phyloP scores from a whole-genome alignment of 2,329 filamentous ascomycete species.

The Knufia petricola region DNA sequence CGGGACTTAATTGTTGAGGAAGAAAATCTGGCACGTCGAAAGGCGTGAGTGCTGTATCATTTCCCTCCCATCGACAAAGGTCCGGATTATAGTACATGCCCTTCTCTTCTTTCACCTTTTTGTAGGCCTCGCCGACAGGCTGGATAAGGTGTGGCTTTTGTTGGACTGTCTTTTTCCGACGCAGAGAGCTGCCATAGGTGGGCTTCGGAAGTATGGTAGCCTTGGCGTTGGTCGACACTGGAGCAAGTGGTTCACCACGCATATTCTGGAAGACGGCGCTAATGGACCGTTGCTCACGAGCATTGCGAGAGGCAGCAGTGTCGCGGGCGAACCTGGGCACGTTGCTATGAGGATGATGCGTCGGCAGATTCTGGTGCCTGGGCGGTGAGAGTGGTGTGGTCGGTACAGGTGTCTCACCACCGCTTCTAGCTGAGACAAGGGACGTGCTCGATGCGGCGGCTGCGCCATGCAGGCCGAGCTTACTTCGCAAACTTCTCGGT shows the following conservation, averaged over 20 bases:
- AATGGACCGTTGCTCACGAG: constrained; percentile 51
- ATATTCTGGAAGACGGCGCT: constrained; percentile 33
- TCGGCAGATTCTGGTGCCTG: constrained; percentile 38
- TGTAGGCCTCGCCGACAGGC: constrained; percentile 62
- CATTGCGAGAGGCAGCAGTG: constrained; percentile 56
- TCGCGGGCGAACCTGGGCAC: constrained; percentile 55
- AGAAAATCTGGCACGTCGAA: constrained; percentile 56
- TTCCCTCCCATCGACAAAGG: constrained; percentile 88
- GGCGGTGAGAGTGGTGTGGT: constrained; percentile 49
- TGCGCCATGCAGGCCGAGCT: constrained; percentile 36
- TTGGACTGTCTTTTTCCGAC: constrained; percentile 36
- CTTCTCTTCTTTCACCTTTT: constrained; percentile 78
- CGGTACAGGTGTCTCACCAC: constrained; percentile 37
- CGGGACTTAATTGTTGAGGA: constrained; percentile 17
- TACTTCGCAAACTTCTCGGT: constrained; percentile 51
- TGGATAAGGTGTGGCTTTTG: constrained; percentile 84
- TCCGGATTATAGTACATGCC: constrained; percentile 93
- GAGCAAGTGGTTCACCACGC: constrained; percentile 38
- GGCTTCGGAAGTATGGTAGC: constrained; percentile 30
- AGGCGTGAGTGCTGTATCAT: constrained; percentile 70
- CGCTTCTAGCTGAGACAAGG: constrained; percentile 23
- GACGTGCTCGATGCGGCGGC: constrained; percentile 22
- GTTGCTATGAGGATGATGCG: constrained; percentile 12
- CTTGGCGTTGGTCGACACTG: constrained; percentile 52
- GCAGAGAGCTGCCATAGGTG: constrained; percentile 30